phyloP scores from a whole-genome alignment of 306 rosid species.

The Fragaria iinumae region DNA sequence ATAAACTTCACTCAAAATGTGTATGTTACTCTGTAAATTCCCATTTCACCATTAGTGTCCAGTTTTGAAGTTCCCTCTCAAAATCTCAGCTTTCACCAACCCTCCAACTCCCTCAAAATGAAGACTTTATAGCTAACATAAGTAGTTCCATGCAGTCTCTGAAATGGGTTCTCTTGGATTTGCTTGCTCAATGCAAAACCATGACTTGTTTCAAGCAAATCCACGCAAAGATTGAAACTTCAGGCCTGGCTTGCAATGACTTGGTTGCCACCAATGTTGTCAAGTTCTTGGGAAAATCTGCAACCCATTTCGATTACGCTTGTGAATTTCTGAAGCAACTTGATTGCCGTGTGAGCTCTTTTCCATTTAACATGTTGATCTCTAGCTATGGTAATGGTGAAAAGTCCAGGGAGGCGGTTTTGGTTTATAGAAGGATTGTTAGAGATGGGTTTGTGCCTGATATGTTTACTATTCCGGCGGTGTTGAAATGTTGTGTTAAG shows the following conservation, averaged over 20 bases:
- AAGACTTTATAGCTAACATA: constrained; percentile 19
- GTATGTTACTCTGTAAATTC: neutral
- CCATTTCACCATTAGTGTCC: neutral
- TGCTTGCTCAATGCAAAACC: constrained; percentile 43
- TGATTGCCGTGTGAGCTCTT: constrained; percentile 57
- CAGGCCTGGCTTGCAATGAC: constrained; percentile 47
- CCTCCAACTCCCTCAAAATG: neutral
- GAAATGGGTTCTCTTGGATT: constrained; percentile 58
- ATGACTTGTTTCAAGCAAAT: constrained; percentile 54
- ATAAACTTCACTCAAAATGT: neutral
- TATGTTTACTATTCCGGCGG: constrained; percentile 56
- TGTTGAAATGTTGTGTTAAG: constrained; percentile 72
- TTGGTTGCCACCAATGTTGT: constrained; percentile 46
- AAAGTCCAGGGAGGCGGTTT: constrained; percentile 40
- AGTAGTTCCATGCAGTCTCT: constrained; percentile 31
- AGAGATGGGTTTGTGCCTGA: constrained; percentile 71
- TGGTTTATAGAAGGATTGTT: constrained; percentile 40
- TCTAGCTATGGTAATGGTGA: constrained; percentile 40
- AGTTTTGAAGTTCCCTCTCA: neutral
- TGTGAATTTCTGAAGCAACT: constrained; percentile 64
- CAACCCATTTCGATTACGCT: constrained; percentile 41
- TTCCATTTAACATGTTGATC: constrained; percentile 61
- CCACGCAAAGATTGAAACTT: constrained; percentile 55
- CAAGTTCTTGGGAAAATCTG: constrained; percentile 51
- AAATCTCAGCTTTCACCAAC: neutral